These are phyloP conservation scores for Porphyrellus cyaneotinctus DNA, from an alignment of 768 basidiomycete species.

Conservation along the genomic window DNA sequence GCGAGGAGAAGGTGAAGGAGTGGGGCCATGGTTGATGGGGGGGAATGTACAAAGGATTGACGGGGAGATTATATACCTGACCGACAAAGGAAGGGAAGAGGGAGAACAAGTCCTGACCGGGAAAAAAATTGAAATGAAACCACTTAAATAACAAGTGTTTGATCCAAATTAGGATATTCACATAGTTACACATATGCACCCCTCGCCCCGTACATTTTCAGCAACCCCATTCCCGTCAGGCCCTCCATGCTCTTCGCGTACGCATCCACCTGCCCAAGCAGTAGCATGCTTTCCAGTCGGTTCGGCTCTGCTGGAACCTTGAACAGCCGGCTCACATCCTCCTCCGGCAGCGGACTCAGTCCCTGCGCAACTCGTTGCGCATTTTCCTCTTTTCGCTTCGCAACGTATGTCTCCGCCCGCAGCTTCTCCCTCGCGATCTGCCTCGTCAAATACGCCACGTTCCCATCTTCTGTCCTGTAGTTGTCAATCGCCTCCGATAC, in stretches of 20 bases:
- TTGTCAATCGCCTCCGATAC: slow-evolving; percentile 81
- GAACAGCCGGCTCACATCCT: slow-evolving; percentile 79
- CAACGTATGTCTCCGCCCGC: slow-evolving; percentile 72
- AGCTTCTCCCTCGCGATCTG: slow-evolving; percentile 85
- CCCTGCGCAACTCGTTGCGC: slow-evolving; percentile 74
- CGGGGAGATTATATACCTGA: not conserved
- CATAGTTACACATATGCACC: slow-evolving; percentile 6
- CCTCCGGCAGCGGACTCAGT: slow-evolving; percentile 80
- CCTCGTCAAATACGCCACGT: slow-evolving; percentile 81
- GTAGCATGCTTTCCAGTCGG: slow-evolving; percentile 79
- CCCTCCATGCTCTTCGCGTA: slow-evolving; percentile 74
- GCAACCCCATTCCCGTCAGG: slow-evolving; percentile 55
- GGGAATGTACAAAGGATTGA: not conserved
- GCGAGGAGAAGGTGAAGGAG: slow-evolving; percentile 40
- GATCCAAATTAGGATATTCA: not conserved
- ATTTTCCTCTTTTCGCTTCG: slow-evolving; percentile 90
- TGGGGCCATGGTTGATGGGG: slow-evolving; percentile 26
- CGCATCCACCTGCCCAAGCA: slow-evolving; percentile 85
- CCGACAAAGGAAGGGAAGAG: not conserved
- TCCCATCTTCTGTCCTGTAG: slow-evolving; percentile 89
- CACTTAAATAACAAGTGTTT: not conserved
- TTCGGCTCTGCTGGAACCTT: slow-evolving; percentile 87
- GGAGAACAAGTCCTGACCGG: not conserved
- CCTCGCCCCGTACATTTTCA: slow-evolving; percentile 81
- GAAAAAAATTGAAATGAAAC: not conserved